Percentiles rank a stretch among this genome's conserved stretches.
These are phyloP conservation scores for Penicillium silybi DNA, from an alignment of 495 filamentous ascomycete genomes.

Conservation along the genomic window DNA sequence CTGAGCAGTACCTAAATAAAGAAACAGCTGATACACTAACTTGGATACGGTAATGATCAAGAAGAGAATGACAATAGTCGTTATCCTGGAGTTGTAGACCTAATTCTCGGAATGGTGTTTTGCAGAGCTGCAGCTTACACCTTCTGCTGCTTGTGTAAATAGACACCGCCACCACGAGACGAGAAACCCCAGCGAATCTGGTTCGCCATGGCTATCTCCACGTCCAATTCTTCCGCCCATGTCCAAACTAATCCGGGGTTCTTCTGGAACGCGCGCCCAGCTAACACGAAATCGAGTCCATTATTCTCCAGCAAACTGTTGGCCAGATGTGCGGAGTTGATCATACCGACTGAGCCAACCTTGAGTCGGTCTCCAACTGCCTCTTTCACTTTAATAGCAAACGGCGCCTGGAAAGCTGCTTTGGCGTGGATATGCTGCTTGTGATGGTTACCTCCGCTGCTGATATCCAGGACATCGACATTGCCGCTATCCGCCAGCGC, in stretches of 20 bases:
- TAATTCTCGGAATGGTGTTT: no score
- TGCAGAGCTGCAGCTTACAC: conserved; percentile 7
- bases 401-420: conserved; percentile 60
- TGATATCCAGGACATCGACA: conserved; percentile 64
- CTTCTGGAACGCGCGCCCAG: conserved; percentile 65
- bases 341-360: conserved; percentile 60
- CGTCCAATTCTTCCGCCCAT: conserved; percentile 63
- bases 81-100: no score
- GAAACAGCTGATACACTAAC: no score
- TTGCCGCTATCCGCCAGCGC: conserved; percentile 47
- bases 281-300: conserved; percentile 55
- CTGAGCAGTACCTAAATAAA: no score
- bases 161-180: conserved; percentile 21
- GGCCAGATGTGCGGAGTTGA: conserved; percentile 54
- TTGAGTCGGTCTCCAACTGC: conserved; percentile 53
- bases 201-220: conserved; percentile 58
- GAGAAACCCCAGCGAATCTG: conserved; percentile 61
- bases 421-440: conserved; percentile 51
- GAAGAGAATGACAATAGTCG: no score
- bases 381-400: conserved; percentile 56
- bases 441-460: conserved; percentile 54
- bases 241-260: conserved; percentile 64
- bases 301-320: conserved; percentile 51
- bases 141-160: conserved; percentile 21
- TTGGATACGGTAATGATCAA: no score